Base-by-base conservation (phyloP, 176 grass and related monocot genomes). In the Avena atlantica region DNA sequence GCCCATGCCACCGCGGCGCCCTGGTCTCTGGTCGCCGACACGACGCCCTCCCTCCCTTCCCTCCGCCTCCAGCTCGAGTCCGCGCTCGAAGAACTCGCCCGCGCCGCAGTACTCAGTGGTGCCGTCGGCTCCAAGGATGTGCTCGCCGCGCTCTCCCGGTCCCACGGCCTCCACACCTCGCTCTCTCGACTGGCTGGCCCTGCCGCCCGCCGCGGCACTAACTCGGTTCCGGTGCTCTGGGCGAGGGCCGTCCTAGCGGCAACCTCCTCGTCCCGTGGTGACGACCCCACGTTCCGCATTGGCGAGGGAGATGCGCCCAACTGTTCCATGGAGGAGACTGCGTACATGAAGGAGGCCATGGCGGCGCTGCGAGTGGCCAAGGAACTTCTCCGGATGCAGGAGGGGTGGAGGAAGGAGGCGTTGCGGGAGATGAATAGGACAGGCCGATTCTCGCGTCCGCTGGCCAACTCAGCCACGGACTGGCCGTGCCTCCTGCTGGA, bases 401-500 rank as follows among this genome's bases (percentile, higher is more conserved):
- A 96, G 66, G 87, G 86, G 55, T 98, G 97, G 97, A 90, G 97
- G 71, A 83, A 71, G 80, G 92, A 93, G 40, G 90, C 97, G 0
- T 74, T 93, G 29, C 81, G 80, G 57, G 79, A 91, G 63, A 92
- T 98, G 90, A 98, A 98, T 62, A 59, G 73, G 78, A 91, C 82
- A 0, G 87, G 94, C 3, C 76, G 45, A 9, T 96, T 93, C 82
- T 94, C 97, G 0, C 90, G 94, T 50, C 81, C 93, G 16, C 78
- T 98, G 34, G 92, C 85, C 37, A 96, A 98, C 87, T 92, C 89
- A 0, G 85, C 94, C 23, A 96, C 90, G 23, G 92, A 92, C 74
- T 96, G 97, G 97, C 97, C 97, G 4, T 98, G 90, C 86, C 86
- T 98, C 47, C 49, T 96, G 58, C 78, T 98, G 36, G 97, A 98